Evolutionary conservation across 257 asterid species (phyloP), one percentile per base, ranked within the genome.

Genomic region (Solanum raphanifolium): DNA sequence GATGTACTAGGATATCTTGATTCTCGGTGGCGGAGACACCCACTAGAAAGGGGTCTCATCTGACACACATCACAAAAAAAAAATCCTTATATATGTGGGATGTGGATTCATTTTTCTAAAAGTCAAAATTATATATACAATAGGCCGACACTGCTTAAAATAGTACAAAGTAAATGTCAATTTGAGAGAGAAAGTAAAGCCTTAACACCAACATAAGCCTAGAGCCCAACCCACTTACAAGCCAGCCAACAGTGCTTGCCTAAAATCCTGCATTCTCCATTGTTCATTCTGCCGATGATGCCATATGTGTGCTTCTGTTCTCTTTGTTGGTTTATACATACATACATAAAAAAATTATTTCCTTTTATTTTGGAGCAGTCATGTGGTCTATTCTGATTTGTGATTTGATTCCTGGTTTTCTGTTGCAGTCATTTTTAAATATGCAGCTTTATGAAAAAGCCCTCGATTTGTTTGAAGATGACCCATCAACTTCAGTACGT

Each of bases 361-460:
- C 65, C 85, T 31, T 81, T 78, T 78, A 4, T 8, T 81, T 31
- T 46, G 35, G 86, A 48, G 86, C 3, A 46, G 86, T 8, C 20
- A 48, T 48, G 5, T 82, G 31, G 41, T 48, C 35, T 48, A 16
- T 3, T 68, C 23, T 88, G 69, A 27, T 78, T 78, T 76, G 39
- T 86, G 83, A 89, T 88, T 83, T 48, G 87, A 87, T 34, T 88
- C 86, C 41, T 41, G 48, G 81, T 87, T 84, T 89, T 62, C 75
- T 86, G 74, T 86, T 88, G 86, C 71, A 97, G 99, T 91, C 95
- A 34, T 90, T 93, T 92, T 93, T 97, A 87, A 95, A 97, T 87
- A 92, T 97, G 89, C 99, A 95, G 90, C 93, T 95, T 86, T 95
- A 95, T 93, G 99, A 94, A 86, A 97, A 95, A 92, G 99, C 98